These are phyloP conservation scores for Plasmodium chabaudi DNA, from an alignment of 169 alveolate genomes.

Conservation along the genomic window DNA sequence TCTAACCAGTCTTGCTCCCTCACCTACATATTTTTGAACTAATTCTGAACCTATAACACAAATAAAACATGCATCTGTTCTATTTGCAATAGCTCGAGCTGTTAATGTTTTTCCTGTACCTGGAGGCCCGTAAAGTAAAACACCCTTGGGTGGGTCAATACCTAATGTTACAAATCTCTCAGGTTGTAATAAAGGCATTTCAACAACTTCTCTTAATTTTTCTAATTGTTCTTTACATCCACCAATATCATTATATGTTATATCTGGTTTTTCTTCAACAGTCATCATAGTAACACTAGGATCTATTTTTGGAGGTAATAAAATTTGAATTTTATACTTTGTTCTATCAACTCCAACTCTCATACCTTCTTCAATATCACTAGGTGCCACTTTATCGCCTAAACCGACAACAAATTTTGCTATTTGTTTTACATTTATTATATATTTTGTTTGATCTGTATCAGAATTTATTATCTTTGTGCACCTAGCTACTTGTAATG, in stretches of 20 bases:
- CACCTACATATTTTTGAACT: constrained; percentile 99
- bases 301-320: constrained; percentile 99
- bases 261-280: constrained; percentile 99
- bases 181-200: constrained; percentile 98
- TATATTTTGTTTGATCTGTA: constrained; percentile 97
- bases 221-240: constrained; percentile 99
- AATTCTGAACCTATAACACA: constrained; percentile 99
- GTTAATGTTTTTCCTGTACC: constrained; percentile 96
- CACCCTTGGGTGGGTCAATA: constrained; percentile 99
- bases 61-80: constrained; percentile 99
- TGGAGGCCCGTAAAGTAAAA: constrained; percentile 98
- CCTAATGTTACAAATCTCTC: constrained; percentile 98
- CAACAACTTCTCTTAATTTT: constrained; percentile 97
- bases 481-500: constrained; percentile 98
- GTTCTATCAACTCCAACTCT: constrained; percentile 98
- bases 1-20: constrained; percentile 99
- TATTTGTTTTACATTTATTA: constrained; percentile 96
- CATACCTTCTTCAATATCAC: constrained; percentile 99
- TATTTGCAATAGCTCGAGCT: constrained; percentile 99
- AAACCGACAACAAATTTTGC: constrained; percentile 99
- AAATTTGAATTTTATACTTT: constrained; percentile 96
- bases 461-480: constrained; percentile 97
- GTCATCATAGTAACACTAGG: constrained; percentile 99
- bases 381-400: constrained; percentile 99
- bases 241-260: constrained; percentile 99